phyloP scores from a whole-genome alignment of 1,284 basidiomycete genomes.

The Ceratobasidium sp. region DNA sequence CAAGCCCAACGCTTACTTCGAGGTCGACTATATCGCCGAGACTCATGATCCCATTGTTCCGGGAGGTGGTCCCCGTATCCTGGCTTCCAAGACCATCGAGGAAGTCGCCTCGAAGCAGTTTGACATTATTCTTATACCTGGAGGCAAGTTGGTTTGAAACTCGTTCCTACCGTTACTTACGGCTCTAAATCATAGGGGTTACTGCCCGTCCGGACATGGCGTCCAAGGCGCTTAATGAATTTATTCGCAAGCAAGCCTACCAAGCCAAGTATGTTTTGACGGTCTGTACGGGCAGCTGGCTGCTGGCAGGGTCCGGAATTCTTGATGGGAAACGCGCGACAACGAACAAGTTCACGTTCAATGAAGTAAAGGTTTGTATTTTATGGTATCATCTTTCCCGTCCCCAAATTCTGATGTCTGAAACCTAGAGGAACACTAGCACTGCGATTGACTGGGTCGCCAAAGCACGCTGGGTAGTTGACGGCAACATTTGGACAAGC shows the following conservation, averaged over 20 bases:
- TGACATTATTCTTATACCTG: conserved; percentile 46
- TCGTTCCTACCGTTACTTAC: too few relatives aligned
- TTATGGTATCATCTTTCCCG: neutral
- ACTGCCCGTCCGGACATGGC: conserved; percentile 18
- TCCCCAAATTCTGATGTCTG: neutral
- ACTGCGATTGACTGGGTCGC: conserved; percentile 53
- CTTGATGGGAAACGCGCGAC: conserved; percentile 47
- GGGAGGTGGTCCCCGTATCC: conserved; percentile 14
- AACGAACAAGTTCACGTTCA: conserved; percentile 45
- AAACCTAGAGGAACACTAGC: conserved; percentile 18
- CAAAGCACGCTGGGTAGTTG: conserved; percentile 59
- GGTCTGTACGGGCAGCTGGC: conserved; percentile 48
- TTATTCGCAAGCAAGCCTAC: conserved; percentile 18
- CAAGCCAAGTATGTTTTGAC: conserved; percentile 39
- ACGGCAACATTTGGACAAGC: conserved; percentile 60
- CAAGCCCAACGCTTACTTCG: conserved; percentile 12
- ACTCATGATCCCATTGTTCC: conserved; percentile 34
- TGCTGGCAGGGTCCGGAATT: conserved; percentile 43
- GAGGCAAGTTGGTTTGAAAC: conserved; percentile 21
- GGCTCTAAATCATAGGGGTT: neutral
- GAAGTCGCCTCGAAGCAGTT: conserved; percentile 37
- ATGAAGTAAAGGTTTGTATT: conserved; percentile 20
- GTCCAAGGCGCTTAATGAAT: conserved; percentile 18
- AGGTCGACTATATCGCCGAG: conserved; percentile 50
- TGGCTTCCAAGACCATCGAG: conserved; percentile 36